These are phyloP conservation scores for Wickerhamiella musiphila DNA, from an alignment of 805 yeast genomes.

Conservation along the genomic window DNA sequence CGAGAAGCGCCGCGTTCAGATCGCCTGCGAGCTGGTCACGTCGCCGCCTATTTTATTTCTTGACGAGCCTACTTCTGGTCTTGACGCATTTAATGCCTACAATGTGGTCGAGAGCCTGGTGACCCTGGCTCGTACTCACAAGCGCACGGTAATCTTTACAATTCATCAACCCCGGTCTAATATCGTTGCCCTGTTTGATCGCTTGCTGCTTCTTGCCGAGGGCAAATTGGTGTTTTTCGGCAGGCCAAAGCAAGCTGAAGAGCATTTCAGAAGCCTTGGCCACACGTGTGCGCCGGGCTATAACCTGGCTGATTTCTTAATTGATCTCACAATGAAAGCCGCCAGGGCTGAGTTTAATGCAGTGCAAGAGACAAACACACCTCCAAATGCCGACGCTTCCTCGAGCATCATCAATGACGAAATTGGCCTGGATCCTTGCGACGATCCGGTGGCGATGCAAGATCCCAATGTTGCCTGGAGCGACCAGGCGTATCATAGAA, in stretches of 20 bases:
- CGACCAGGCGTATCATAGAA: conserved; percentile 13
- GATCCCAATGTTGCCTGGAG: conserved; percentile 15
- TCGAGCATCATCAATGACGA: not conserved
- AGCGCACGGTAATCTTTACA: conserved; percentile 79
- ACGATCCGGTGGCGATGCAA: conserved; percentile 9
- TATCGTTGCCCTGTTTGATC: conserved; percentile 80
- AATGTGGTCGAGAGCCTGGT: conserved; percentile 79
- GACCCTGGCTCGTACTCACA: conserved; percentile 57
- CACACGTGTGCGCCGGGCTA: conserved; percentile 75
- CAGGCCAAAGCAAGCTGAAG: conserved; percentile 52
- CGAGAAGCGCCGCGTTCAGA: conserved; percentile 79
- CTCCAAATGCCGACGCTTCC: not conserved
- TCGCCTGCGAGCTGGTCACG: conserved; percentile 85
- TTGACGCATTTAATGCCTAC: conserved; percentile 84
- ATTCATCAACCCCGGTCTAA: conserved; percentile 96
- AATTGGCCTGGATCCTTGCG: conserved; percentile 5
- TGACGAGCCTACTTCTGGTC: conserved; percentile 91
- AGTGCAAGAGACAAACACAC: conserved; percentile 2
- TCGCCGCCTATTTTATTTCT: conserved; percentile 68
- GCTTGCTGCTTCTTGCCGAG: conserved; percentile 58
- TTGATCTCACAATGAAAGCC: conserved; percentile 70
- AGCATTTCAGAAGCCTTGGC: conserved; percentile 60
- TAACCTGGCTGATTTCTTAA: conserved; percentile 83
- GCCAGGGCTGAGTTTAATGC: conserved; percentile 4
- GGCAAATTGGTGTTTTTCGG: conserved; percentile 86